A percentile compares a stretch with the other conserved stretches of the same genome.
Conservation (phyloP, 352 stramenopile genomes). For the Globisporangium lucens region DNA sequence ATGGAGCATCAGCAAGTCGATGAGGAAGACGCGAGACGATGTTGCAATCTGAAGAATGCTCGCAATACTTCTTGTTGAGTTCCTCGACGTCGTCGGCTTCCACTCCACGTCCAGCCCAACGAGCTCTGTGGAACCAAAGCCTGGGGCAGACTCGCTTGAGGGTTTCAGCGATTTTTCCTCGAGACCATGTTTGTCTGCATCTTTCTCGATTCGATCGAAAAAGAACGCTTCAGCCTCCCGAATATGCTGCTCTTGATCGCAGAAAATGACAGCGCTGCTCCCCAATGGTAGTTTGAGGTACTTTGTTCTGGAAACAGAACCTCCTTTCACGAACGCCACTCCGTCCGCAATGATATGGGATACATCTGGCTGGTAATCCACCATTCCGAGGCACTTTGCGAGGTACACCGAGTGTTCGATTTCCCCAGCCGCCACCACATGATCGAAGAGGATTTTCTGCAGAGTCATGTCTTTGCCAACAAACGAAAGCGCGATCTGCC, state of each 20-base stretch:
- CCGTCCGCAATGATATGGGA: slow-evolving; percentile 18
- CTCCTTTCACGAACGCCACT: neutral
- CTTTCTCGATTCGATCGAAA: slow-evolving; percentile 11
- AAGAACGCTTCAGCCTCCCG: slow-evolving; percentile 27
- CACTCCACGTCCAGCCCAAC: slow-evolving; percentile 70
- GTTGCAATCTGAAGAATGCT: slow-evolving; percentile 69
- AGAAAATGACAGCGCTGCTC: slow-evolving; percentile 36
- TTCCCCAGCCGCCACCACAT: slow-evolving; percentile 38
- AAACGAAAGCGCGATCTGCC: slow-evolving; percentile 60
- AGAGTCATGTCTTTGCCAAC: slow-evolving; percentile 50
- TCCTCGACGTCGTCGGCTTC: slow-evolving; percentile 38
- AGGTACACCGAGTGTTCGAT: slow-evolving; percentile 26
- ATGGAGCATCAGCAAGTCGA: slow-evolving; percentile 57
- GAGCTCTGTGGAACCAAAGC: slow-evolving; percentile 7
- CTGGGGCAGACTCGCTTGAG: neutral
- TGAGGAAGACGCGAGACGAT: slow-evolving; percentile 38
- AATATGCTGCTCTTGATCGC: slow-evolving; percentile 29
- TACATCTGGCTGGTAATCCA: slow-evolving; percentile 35
- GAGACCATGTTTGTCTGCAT: neutral
- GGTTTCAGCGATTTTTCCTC: neutral
- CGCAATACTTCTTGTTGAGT: slow-evolving; percentile 30
- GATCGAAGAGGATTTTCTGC: slow-evolving; percentile 43
- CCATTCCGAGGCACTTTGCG: slow-evolving; percentile 31
- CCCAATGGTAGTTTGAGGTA: slow-evolving; percentile 29
- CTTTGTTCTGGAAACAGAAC: slow-evolving; percentile 5